phyloP scores from a whole-genome alignment of 2,329 filamentous ascomycete species.

The Diaporthe vexans region DNA sequence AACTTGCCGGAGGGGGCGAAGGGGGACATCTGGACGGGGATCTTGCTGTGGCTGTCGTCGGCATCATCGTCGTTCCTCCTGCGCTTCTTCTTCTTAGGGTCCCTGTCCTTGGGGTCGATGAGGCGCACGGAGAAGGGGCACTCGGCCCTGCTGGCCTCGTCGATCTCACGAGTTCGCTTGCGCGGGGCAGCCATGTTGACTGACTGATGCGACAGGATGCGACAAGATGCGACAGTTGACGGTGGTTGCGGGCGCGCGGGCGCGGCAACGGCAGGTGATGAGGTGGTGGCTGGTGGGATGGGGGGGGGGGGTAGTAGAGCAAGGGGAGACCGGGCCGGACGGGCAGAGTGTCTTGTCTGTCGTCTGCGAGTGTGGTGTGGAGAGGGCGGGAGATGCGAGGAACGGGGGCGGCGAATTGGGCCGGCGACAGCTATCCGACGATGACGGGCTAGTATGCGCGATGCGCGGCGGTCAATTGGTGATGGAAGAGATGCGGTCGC shows the following conservation, averaged over 20 bases:
- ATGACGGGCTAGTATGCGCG: constrained; percentile 23
- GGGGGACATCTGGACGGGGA: constrained; percentile 66
- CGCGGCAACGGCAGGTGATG: constrained; percentile 25
- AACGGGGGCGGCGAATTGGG: constrained; percentile 24
- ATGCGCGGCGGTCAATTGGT: constrained; percentile 38
- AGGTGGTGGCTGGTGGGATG: constrained; percentile 35
- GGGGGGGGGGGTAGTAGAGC: not conserved
- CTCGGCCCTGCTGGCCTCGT: constrained; percentile 67
- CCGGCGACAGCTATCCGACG: constrained; percentile 28
- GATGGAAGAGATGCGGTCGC: constrained; percentile 35
- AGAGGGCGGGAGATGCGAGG: not conserved
- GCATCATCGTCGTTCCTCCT: constrained; percentile 59
- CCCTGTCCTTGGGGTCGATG: constrained; percentile 62
- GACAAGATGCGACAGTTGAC: not conserved
- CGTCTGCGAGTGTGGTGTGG: constrained; percentile 16
- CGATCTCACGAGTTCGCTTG: constrained; percentile 65
- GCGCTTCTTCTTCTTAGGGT: constrained; percentile 61
- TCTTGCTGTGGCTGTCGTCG: constrained; percentile 56
- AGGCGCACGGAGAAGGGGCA: constrained; percentile 66
- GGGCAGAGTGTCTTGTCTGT: not conserved
- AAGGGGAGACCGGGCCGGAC: constrained; percentile 10
- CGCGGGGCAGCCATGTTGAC: constrained; percentile 56
- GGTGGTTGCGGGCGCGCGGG: constrained; percentile 7
- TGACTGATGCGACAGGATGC: not conserved
- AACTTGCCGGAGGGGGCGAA: constrained; percentile 69